phyloP scores from a whole-genome alignment of 1,284 basidiomycete genomes.

The Trichosporon ovoides region DNA sequence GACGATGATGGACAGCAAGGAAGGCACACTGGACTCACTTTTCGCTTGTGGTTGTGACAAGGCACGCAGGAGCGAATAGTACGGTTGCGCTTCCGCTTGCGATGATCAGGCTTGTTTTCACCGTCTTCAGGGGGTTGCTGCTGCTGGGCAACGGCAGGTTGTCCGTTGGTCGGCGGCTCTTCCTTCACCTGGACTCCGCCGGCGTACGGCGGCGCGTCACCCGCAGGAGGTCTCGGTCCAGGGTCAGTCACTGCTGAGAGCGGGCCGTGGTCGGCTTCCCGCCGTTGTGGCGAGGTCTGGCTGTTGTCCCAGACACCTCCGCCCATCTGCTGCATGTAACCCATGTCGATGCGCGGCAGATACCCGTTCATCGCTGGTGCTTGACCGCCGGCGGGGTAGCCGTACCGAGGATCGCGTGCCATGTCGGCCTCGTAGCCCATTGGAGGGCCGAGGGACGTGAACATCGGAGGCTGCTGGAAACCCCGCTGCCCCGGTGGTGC shows the following conservation, averaged over 20 bases:
- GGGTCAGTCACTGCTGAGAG: constrained; percentile 1
- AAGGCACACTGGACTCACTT: constrained; percentile 54
- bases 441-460: neutral
- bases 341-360: neutral
- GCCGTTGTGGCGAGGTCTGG: neutral
- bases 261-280: neutral
- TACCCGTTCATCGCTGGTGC: constrained; percentile 1
- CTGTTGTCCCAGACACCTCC: neutral
- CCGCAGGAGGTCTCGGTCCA: neutral
- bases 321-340: neutral
- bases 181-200: constrained; percentile 7
- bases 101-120: constrained; percentile 51
- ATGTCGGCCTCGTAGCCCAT: constrained; percentile 1
- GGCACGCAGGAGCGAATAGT: constrained; percentile 83
- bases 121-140: constrained; percentile 10
- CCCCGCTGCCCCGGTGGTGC: neutral
- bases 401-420: neutral
- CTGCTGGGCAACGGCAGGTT: neutral
- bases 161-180: constrained; percentile 6
- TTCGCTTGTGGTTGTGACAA: constrained; percentile 86
- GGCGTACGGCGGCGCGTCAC: neutral
- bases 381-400: neutral
- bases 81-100: constrained; percentile 68
- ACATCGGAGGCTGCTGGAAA: constrained; percentile 1
- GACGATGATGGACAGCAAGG: neutral